phyloP scores from a whole-genome alignment of 2,329 filamentous ascomycete genomes.

The Tricladium varicosporioides region DNA sequence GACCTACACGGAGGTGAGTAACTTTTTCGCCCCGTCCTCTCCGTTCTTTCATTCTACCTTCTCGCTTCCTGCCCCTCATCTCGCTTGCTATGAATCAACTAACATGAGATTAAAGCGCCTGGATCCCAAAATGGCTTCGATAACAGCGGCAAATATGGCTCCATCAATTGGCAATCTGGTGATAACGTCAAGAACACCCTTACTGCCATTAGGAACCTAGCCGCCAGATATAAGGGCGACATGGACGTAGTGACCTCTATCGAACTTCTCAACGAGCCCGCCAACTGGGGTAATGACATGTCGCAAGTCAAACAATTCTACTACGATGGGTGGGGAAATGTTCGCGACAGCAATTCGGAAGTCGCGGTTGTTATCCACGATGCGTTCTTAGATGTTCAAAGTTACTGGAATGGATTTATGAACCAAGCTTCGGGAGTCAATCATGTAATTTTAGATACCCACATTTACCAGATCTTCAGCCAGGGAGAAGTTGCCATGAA shows the following conservation, averaged over 20 bases:
- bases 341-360: constrained; percentile 44
- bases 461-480: constrained; percentile 44
- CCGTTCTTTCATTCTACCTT: background rate
- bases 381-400: constrained; percentile 50
- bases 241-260: constrained; percentile 42
- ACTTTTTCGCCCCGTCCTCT: background rate
- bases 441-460: constrained; percentile 41
- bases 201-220: constrained; percentile 38
- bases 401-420: constrained; percentile 61
- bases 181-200: constrained; percentile 38
- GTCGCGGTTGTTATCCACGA: constrained; percentile 57
- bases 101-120: constrained; percentile 39
- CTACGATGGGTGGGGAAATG: constrained; percentile 49
- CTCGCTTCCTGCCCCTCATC: background rate
- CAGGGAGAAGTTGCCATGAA: constrained; percentile 36
- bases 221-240: constrained; percentile 39
- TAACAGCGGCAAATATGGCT: constrained; percentile 55
- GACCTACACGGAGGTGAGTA: constrained; percentile 64
- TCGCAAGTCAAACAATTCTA: constrained; percentile 39
- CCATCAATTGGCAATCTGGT: constrained; percentile 46
- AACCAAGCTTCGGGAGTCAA: constrained; percentile 44
- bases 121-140: constrained; percentile 67
- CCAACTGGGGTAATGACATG: constrained; percentile 36
- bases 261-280: constrained; percentile 43
- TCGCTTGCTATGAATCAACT: constrained; percentile 20